These are phyloP conservation scores for Ulota crispa DNA, from an alignment of 225 moss, liverwort and hornwort genomes.

Conservation along the genomic window DNA sequence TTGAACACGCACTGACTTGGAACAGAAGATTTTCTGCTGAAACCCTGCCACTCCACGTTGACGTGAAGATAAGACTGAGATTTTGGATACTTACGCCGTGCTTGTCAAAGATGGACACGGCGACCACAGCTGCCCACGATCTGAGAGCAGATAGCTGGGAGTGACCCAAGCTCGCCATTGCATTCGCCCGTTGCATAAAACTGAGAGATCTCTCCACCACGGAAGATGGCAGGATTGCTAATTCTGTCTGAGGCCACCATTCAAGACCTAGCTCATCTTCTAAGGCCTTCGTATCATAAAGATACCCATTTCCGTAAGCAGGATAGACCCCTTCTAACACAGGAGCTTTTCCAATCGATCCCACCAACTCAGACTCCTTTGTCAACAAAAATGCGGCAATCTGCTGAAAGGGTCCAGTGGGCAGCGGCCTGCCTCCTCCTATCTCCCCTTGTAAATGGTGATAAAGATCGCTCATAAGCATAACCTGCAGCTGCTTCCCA, in stretches of 20 bases:
- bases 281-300: slow-evolving; percentile 66
- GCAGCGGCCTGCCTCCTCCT: slow-evolving; percentile 78
- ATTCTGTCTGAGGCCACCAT: slow-evolving; percentile 77
- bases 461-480: slow-evolving; percentile 93
- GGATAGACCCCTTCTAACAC: slow-evolving; percentile 74
- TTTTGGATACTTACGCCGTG: slow-evolving; percentile 50
- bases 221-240: slow-evolving; percentile 47
- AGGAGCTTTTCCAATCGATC: slow-evolving; percentile 47
- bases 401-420: slow-evolving; percentile 81
- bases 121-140: slow-evolving; percentile 74
- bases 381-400: slow-evolving; percentile 71
- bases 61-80: slow-evolving; percentile 7
- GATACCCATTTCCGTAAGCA: slow-evolving; percentile 71
- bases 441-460: slow-evolving; percentile 90
- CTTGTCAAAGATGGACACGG: slow-evolving; percentile 73
- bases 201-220: slow-evolving; percentile 72
- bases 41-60: slow-evolving; percentile 12
- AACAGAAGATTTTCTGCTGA: neutral
- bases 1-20: neutral
- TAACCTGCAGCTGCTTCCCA: slow-evolving; percentile 73
- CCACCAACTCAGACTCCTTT: slow-evolving; percentile 66
- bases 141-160: slow-evolving; percentile 85
- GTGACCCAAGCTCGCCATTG: slow-evolving; percentile 79
- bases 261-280: slow-evolving; percentile 79
- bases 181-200: slow-evolving; percentile 68